phyloP scores from a whole-genome alignment of 2,329 filamentous ascomycete species.

The Ramularia endophylla region DNA sequence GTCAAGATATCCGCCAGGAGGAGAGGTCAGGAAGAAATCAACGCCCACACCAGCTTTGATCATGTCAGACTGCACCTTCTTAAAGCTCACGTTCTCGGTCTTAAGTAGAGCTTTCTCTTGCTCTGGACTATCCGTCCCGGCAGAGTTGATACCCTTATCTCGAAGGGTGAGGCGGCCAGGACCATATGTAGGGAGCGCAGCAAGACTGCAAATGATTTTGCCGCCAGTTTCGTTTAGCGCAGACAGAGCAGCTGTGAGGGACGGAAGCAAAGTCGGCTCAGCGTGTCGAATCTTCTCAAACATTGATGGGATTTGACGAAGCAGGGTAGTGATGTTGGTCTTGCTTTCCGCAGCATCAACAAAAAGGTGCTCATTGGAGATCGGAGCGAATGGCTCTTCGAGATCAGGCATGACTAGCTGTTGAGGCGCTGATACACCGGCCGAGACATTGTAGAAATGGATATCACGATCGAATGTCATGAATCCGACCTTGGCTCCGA shows the following conservation, averaged over 20 bases:
- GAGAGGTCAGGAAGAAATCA: conserved; percentile 91
- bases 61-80: conserved; percentile 81
- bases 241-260: conserved; percentile 75
- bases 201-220: conserved; percentile 83
- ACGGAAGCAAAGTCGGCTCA: conserved; percentile 79
- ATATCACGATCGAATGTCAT: conserved; percentile 95
- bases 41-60: conserved; percentile 78
- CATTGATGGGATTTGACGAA: conserved; percentile 74
- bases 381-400: conserved; percentile 89
- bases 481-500: conserved; percentile 83
- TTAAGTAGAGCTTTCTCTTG: conserved; percentile 86
- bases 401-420: conserved; percentile 99
- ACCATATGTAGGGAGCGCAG: conserved; percentile 85
- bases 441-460: conserved; percentile 92
- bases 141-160: conserved; percentile 79
- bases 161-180: conserved; percentile 78
- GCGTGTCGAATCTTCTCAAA: conserved; percentile 86
- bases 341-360: conserved; percentile 91
- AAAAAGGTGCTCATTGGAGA: conserved; percentile 78
- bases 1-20: conserved; percentile 85
- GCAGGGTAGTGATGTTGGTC: conserved; percentile 78
- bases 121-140: conserved; percentile 74
- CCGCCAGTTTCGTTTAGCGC: conserved; percentile 82
- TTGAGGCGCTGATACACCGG: conserved; percentile 77
- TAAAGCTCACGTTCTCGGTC: conserved; percentile 84